A percentile compares a stretch with the other conserved stretches of the same genome.
Conservation (phyloP, 441 rosid species). For the Eutrema salsugineum region DNA sequence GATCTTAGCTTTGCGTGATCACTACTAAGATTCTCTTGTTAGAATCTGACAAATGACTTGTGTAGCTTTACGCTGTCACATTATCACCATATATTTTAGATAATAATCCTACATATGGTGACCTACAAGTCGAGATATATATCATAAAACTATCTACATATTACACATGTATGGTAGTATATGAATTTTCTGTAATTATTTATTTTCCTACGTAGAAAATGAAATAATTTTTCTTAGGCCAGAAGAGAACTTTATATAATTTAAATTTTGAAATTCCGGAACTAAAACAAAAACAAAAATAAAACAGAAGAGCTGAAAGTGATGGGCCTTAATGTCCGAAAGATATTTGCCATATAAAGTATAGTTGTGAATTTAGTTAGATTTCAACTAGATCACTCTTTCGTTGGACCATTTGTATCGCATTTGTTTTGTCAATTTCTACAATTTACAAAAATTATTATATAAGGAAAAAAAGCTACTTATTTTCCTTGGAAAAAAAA, state of each 20-base stretch:
- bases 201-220: no score
- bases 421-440: constrained; percentile 1
- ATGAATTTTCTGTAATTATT: not conserved
- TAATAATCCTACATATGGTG: constrained; percentile 15
- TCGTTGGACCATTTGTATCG: not conserved
- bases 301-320: constrained; percentile 21
- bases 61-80: constrained; percentile 14
- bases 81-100: constrained; percentile 13
- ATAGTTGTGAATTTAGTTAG: constrained; percentile 4
- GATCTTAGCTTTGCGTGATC: constrained; percentile 32
- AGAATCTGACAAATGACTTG: constrained; percentile 29
- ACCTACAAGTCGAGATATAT: not conserved
- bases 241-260: not conserved
- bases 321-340: constrained; percentile 13
- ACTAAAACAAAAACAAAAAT: not conserved
- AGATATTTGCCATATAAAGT: constrained; percentile 6
- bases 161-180: not conserved
- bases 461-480: not conserved
- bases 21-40: constrained; percentile 31
- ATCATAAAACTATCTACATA: not conserved
- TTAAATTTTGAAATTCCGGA: not conserved
- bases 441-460: not conserved
- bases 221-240: not conserved
- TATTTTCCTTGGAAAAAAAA: not conserved
- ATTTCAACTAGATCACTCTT: constrained; percentile 2